A percentile compares a stretch with the other conserved stretches of the same genome.
phyloP scores from a whole-genome alignment of 176 grass and related monocot genomes.

The Avena sativa region DNA sequence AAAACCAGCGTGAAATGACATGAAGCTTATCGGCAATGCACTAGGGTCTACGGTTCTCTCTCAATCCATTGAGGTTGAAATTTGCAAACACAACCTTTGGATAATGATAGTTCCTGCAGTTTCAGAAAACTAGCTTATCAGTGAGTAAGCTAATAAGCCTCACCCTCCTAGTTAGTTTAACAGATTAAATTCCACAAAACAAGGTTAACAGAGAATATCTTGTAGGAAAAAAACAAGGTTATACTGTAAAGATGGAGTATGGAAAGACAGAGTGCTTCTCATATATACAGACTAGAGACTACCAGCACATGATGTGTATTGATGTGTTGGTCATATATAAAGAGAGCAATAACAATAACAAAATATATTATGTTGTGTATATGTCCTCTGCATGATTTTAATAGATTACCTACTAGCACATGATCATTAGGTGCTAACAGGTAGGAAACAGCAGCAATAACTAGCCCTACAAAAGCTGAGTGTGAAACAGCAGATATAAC shows the following conservation, averaged over 20 bases:
- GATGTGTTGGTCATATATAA: not conserved
- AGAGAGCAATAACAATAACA: not conserved
- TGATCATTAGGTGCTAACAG: not conserved
- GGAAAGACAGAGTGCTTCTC: not conserved
- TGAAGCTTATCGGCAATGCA: too few relatives aligned
- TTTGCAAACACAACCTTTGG: not conserved
- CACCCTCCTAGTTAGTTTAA: too few relatives aligned
- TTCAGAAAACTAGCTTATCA: not conserved
- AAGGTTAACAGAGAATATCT: too few relatives aligned
- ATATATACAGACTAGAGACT: not conserved
- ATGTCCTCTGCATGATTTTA: not conserved
- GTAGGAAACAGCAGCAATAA: slow-evolving; percentile 2
- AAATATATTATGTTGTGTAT: not conserved
- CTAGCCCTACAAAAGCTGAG: not conserved
- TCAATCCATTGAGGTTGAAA: not conserved
- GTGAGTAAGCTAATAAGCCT: too few relatives aligned
- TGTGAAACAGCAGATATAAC: not conserved
- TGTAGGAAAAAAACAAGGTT: not conserved
- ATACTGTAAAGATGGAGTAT: not conserved
- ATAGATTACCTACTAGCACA: not conserved
- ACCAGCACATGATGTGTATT: not conserved
- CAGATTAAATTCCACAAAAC: too few relatives aligned
- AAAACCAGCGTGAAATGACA: too few relatives aligned
- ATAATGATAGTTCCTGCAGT: not conserved
- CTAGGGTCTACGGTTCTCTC: not conserved